A percentile compares a stretch with the other conserved stretches of the same genome.
Evolutionary conservation across 768 basidiomycete genomes (phyloP).

Genomic region (Tricholoma matsutake): DNA sequence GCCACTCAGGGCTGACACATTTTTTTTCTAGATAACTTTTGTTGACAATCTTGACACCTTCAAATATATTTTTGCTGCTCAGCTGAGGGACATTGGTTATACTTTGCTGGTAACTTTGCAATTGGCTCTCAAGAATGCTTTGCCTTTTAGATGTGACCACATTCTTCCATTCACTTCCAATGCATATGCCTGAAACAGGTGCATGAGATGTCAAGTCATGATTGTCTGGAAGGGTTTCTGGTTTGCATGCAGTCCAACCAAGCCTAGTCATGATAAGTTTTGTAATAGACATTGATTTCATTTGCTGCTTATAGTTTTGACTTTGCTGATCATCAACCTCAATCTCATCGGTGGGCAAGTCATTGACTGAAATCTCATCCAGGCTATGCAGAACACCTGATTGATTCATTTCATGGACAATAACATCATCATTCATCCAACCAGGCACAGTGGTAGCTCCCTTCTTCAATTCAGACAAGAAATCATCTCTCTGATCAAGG

Average conservation of each 20-base stretch:
- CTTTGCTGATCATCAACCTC: background rate
- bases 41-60: background rate
- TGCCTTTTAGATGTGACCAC: background rate
- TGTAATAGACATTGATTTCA: background rate
- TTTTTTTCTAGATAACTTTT: no score
- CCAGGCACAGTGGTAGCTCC: background rate
- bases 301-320: background rate
- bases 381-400: background rate
- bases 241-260: background rate
- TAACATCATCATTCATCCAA: background rate
- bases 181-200: background rate
- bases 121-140: background rate
- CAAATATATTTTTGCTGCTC: background rate
- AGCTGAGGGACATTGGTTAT: no score
- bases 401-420: background rate
- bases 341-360: background rate
- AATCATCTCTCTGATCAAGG: conserved; percentile 26
- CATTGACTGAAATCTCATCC: background rate
- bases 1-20: background rate
- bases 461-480: conserved; percentile 10
- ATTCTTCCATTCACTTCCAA: no score
- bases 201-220: background rate
- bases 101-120: background rate
- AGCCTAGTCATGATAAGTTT: background rate
- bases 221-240: background rate